Evolutionary conservation across 345 rosid genomes (phyloP).

Genomic region (Eucalyptus marginata): DNA sequence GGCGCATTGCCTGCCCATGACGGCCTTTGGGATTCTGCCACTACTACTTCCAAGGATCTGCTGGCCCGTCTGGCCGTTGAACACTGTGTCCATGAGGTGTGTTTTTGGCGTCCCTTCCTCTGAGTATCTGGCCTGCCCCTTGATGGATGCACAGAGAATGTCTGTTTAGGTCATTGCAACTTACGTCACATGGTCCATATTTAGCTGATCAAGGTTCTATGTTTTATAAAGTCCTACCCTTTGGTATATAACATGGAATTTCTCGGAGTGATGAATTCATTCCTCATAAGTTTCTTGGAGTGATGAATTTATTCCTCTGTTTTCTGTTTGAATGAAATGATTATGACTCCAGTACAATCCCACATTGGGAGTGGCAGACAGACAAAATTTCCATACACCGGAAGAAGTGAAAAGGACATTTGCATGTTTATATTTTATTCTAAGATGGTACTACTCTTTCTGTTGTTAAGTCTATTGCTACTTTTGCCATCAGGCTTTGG

Average conservation of each 20-base stretch:
- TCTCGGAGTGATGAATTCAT: background rate
- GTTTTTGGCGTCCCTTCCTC: background rate
- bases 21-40: conserved; percentile 86
- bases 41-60: conserved; percentile 65
- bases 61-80: conserved; percentile 76
- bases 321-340: background rate
- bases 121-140: background rate
- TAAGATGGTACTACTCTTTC: background rate
- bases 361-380: background rate
- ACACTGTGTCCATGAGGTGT: conserved; percentile 91
- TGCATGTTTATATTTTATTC: background rate
- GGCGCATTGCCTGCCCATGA: conserved; percentile 92
- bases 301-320: background rate
- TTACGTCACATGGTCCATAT: background rate
- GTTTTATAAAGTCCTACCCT: background rate
- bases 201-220: background rate
- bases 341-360: background rate
- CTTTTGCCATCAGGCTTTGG: background rate
- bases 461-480: background rate
- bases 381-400: background rate
- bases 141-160: background rate
- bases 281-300: background rate
- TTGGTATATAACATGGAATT: background rate
- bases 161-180: background rate
- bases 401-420: background rate